A percentile compares a stretch with the other conserved stretches of the same genome.
phyloP scores from a whole-genome alignment of 2,329 filamentous ascomycete genomes.

The Fusarium sp. region DNA sequence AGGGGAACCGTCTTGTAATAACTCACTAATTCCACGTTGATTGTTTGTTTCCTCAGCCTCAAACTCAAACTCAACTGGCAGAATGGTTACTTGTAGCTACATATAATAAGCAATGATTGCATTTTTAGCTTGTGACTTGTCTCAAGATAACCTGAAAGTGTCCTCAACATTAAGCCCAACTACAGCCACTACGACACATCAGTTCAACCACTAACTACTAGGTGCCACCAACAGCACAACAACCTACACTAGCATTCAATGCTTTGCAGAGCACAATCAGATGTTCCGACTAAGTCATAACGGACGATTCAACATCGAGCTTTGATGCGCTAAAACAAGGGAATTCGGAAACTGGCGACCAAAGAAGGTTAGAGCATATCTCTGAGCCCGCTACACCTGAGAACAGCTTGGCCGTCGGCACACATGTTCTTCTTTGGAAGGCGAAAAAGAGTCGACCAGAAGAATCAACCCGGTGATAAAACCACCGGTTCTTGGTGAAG shows the following conservation, averaged over 20 bases:
- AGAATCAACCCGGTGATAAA: background rate
- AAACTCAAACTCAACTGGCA: conserved; percentile 1
- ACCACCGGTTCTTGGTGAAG: background rate
- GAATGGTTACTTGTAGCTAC: background rate
- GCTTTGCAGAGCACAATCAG: background rate
- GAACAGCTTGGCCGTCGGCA: conserved; percentile 10
- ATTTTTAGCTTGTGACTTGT: conserved; percentile 10
- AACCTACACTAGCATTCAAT: background rate
- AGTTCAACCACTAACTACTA: background rate
- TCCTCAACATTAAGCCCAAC: conserved; percentile 18
- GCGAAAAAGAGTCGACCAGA: background rate
- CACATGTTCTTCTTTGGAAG: background rate
- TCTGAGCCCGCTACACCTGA: conserved; percentile 21
- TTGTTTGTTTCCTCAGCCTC: conserved; percentile 1
- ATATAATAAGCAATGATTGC: conserved; percentile 15
- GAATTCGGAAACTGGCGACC: conserved; percentile 33
- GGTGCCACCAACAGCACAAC: background rate
- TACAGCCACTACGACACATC: conserved; percentile 1
- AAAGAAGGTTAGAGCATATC: conserved; percentile 14
- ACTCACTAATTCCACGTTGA: background rate
- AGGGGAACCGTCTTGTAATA: conserved; percentile 12
- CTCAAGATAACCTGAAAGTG: conserved; percentile 1
- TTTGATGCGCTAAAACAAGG: conserved; percentile 38
- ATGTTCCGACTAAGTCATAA: background rate
- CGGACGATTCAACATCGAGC: background rate